Base-by-base conservation (phyloP, 169 alveolate species). In the Cyclospora cayetanensis region DNA sequence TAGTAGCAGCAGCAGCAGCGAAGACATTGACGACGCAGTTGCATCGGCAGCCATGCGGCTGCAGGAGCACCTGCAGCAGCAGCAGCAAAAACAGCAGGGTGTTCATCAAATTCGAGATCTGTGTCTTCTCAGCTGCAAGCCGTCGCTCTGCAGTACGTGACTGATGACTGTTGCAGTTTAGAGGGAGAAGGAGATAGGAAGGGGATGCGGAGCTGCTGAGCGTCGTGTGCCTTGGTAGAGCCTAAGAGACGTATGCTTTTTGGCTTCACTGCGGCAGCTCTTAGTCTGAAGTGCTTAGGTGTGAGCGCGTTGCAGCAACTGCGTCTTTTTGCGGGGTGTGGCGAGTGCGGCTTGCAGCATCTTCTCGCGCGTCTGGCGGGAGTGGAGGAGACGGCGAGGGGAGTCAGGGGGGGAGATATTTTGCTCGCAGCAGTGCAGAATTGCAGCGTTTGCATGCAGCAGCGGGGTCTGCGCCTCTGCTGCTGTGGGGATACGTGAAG, bases 361-460 rank as follows among this genome's bases (percentile, higher is more conserved):
- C 80, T 4, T 68, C 80, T 29, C 80, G 34, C 60, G 25, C 20
- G 60, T 46, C 60, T 22, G 1, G 80, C 53, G 37, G 53, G 53
- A 34, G 80, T 50, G 37, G 80, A 42, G 37, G 80, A 42, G 37
- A 50, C 52, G 37, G 52, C 29, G 80, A 50, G 27, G 46, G n/a
- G 12, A 5, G 1, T 29, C n/a, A 7, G 60, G 60, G 25, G 60
- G 11, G 25, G 18, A 43, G 80, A 20, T 68, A 68, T 11, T 68
- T 68, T 34, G 80, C 80, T 25, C 80, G 80, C 11, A 68, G 52
- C 52, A 68, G 80, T 31, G 18, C 50, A 0, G 80, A 68, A 27
- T 15, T 68, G 53, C 80, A 34, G 80, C 80, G 27, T 25, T 5
- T 68, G 80, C 80, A 68, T 68, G 80, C 80, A 68, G 4, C 79